Conservation (phyloP, 768 basidiomycete species). For the Coprinellus micaceus region DNA sequence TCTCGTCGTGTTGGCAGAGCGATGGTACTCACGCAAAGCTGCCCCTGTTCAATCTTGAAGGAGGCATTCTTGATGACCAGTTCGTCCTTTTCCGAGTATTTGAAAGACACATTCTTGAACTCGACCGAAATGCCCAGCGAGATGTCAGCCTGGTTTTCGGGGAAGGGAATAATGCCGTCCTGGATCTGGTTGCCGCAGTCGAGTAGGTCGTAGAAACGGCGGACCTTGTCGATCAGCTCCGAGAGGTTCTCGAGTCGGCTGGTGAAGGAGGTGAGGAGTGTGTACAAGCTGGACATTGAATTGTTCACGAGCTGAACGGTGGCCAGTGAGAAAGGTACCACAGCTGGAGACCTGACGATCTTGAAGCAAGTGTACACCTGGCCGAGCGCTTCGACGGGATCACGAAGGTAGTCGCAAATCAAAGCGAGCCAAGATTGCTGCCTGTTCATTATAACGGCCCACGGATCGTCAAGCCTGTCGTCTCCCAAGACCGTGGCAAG, state of each 20-base stretch:
- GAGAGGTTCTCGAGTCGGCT: constrained; percentile 53
- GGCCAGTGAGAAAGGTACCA: constrained; percentile 61
- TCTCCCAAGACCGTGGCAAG: too few relatives aligned
- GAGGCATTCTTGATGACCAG: constrained; percentile 59
- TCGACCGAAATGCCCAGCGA: constrained; percentile 27
- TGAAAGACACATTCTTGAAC: constrained; percentile 66
- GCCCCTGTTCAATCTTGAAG: constrained; percentile 66
- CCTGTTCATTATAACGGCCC: neutral
- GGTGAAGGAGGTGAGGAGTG: constrained; percentile 44
- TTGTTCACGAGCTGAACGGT: constrained; percentile 57
- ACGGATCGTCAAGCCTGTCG: neutral
- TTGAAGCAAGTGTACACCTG: constrained; percentile 65
- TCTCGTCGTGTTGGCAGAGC: neutral
- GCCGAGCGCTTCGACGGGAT: constrained; percentile 55
- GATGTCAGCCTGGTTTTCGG: constrained; percentile 2
- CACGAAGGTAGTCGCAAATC: constrained; percentile 42
- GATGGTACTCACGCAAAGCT: constrained; percentile 59
- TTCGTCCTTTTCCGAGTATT: constrained; percentile 51
- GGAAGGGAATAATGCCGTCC: constrained; percentile 46
- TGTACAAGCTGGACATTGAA: constrained; percentile 48
- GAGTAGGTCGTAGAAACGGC: constrained; percentile 58
- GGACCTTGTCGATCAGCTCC: constrained; percentile 49
- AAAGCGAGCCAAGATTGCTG: constrained; percentile 10
- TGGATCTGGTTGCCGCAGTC: constrained; percentile 55
- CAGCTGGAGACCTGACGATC: constrained; percentile 55